These are phyloP conservation scores for apple (Malus domestica) DNA, from an alignment of 306 rosid species.

Conservation along the genomic window ASM211411v1 NC_041790.1:17642501-17643000, in stretches of 20 bases:
- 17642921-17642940: too few relatives aligned
- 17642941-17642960: background rate
- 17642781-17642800: background rate
- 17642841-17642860: too few relatives aligned
- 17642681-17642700: background rate
- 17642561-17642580: slow-evolving; percentile 49
- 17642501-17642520: slow-evolving; percentile 52
- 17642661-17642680: slow-evolving; percentile 1
- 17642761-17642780: background rate
- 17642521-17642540: slow-evolving; percentile 47
- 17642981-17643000: background rate
- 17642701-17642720: background rate
- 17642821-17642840: background rate
- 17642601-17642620: slow-evolving; percentile 49
- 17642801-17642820: slow-evolving; percentile 17
- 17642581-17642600: slow-evolving; percentile 83
- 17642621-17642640: slow-evolving; percentile 12
- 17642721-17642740: background rate
- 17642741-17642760: background rate
- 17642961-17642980: background rate
- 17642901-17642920: too few relatives aligned
- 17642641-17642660: slow-evolving; percentile 11
- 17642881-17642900: too few relatives aligned
- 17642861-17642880: too few relatives aligned
- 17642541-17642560: slow-evolving; percentile 68